A percentile compares a stretch with the other conserved stretches of the same genome.
phyloP scores from a whole-genome alignment of 2,329 filamentous ascomycete species.

The Bipolaris sorokiniana region DNA sequence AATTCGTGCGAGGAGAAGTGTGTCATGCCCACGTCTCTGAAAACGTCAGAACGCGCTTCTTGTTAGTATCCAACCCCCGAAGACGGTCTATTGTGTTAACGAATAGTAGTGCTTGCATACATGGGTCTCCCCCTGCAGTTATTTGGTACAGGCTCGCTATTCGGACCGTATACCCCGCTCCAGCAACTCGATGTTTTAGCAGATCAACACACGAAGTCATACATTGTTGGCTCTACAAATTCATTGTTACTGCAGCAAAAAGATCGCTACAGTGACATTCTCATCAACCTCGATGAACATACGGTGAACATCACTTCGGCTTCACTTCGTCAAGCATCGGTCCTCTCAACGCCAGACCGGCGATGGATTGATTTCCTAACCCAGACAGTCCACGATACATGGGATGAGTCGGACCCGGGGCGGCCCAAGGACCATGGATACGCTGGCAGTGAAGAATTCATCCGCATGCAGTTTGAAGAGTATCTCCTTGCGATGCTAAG shows the following conservation, averaged over 20 bases:
- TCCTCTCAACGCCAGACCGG: conserved; percentile 83
- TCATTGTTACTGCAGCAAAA: conserved; percentile 91
- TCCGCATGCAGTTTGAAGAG: conserved; percentile 94
- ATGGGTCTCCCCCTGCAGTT: conserved; percentile 95
- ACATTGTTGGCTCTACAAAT: conserved; percentile 96
- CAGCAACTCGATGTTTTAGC: conserved; percentile 95
- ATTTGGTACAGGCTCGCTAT: conserved; percentile 94
- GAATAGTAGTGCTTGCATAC: conserved; percentile 73
- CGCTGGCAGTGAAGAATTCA: conserved; percentile 95
- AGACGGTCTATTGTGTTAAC: conserved; percentile 23
- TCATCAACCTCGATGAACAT: conserved; percentile 93
- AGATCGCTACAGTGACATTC: conserved; percentile 92
- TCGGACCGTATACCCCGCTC: conserved; percentile 93
- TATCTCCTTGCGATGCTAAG: conserved; percentile 90
- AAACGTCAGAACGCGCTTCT: conserved; percentile 89
- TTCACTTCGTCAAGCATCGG: conserved; percentile 75
- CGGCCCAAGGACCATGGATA: conserved; percentile 95
- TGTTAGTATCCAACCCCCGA: conserved; percentile 48
- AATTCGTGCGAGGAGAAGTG: conserved; percentile 79
- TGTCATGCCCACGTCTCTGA: conserved; percentile 79
- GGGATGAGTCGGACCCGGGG: conserved; percentile 88
- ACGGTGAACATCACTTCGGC: conserved; percentile 83
- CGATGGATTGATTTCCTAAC: conserved; percentile 97
- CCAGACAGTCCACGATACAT: conserved; percentile 91
- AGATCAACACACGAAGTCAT: conserved; percentile 93